These are phyloP conservation scores for Typha latifolia DNA, from an alignment of 176 grass and related monocot species.

Conservation along the genomic window DNA sequence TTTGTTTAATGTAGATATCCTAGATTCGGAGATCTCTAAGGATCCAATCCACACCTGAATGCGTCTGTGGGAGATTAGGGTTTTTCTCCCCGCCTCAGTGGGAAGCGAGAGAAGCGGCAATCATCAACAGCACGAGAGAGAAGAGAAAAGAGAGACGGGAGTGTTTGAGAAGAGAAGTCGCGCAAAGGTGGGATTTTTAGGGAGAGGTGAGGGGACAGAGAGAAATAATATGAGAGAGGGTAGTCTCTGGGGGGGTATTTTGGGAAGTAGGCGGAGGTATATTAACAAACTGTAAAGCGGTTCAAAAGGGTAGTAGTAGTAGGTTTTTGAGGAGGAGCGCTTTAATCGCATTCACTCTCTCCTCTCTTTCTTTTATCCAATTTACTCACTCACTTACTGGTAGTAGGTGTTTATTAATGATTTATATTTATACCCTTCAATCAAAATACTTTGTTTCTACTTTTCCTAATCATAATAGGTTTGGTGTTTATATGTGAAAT, in stretches of 20 bases:
- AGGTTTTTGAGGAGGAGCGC: constrained; percentile 3
- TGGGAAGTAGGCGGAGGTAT: background rate
- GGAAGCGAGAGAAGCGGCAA: constrained; percentile 24
- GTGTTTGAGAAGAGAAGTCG: background rate
- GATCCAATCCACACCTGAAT: background rate
- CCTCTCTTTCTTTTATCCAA: no score
- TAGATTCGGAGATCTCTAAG: background rate
- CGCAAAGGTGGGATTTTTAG: constrained; percentile 18
- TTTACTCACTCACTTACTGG: no score
- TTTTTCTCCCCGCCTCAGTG: constrained; percentile 28
- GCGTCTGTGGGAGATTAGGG: constrained; percentile 14
- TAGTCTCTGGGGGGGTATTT: constrained; percentile 1
- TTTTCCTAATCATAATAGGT: no score
- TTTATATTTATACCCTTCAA: no score
- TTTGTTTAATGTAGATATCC: background rate
- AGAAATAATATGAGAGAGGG: background rate
- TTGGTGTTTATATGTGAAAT: no score
- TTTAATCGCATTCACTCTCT: background rate
- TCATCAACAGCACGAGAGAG: constrained; percentile 9
- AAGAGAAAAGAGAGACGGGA: background rate
- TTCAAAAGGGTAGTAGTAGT: background rate
- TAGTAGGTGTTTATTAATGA: no score
- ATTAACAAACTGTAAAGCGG: background rate
- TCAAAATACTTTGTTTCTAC: no score
- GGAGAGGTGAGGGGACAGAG: constrained; percentile 8